These are phyloP conservation scores for Magnolia changhungtana DNA, from an alignment of 164 flowering plant genomes.

Conservation along the genomic window DNA sequence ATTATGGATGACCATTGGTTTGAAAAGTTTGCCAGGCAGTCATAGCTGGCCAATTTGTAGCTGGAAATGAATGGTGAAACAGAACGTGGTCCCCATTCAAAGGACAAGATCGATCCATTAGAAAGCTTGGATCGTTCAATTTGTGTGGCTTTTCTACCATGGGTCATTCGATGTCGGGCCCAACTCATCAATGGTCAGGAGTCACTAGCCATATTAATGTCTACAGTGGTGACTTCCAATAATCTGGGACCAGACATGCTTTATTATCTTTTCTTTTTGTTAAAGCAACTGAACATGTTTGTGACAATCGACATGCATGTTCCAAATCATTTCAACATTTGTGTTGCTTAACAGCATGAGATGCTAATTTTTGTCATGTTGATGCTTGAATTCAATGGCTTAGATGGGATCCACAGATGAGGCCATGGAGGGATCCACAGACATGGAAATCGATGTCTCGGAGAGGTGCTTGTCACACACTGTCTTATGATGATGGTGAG, in stretches of 20 bases:
- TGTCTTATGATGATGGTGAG: conserved; percentile 7
- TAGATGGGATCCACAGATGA: conserved; percentile 47
- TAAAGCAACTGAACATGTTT: neutral
- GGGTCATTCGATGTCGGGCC: no score
- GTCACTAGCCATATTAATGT: neutral
- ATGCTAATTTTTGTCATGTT: neutral
- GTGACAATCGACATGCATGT: neutral
- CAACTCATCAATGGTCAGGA: neutral
- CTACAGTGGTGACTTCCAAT: neutral
- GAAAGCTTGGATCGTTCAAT: no score
- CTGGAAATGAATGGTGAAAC: no score
- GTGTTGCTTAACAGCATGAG: neutral
- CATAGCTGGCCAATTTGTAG: no score
- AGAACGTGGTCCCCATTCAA: no score
- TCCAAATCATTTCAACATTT: no score
- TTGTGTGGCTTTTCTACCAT: no score
- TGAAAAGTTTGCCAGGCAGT: no score
- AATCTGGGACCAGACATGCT: neutral
- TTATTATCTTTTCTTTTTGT: neutral
- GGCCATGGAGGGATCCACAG: conserved; percentile 48
- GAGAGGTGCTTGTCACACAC: conserved; percentile 42
- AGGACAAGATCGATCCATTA: no score
- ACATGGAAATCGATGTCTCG: conserved; percentile 51
- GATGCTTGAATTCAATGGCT: neutral
- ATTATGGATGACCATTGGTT: no score